phyloP scores from a whole-genome alignment of 1,284 basidiomycete genomes.

The Ustilago nuda region DNA sequence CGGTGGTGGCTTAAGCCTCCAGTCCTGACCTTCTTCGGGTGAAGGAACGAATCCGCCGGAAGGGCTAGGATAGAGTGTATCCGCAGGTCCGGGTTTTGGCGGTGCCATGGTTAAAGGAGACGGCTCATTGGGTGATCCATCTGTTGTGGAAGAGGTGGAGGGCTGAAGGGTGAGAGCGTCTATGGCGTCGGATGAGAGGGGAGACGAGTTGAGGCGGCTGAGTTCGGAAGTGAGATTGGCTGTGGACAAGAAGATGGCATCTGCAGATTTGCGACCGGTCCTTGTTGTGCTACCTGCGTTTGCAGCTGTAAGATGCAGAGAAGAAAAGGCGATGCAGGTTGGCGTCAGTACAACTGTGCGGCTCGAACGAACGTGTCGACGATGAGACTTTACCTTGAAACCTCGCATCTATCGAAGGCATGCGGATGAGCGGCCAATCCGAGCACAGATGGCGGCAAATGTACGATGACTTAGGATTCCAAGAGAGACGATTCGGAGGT shows the following conservation, averaged over 20 bases:
- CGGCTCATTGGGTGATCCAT: constrained; percentile 23
- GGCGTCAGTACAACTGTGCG: not conserved
- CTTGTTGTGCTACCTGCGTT: constrained; percentile 18
- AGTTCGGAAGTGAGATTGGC: constrained; percentile 35
- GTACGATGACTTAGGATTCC: not conserved
- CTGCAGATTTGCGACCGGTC: constrained; percentile 46
- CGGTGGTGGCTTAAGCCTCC: constrained; percentile 54
- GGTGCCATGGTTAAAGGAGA: constrained; percentile 45
- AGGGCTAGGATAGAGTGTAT: constrained; percentile 55
- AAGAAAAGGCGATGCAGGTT: not conserved
- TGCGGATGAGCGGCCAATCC: constrained; percentile 1
- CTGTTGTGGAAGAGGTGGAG: constrained; percentile 6
- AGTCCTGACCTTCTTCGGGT: constrained; percentile 56
- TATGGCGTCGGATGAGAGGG: constrained; percentile 31
- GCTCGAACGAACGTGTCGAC: not conserved
- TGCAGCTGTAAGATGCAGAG: constrained; percentile 23
- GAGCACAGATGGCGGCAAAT: not conserved
- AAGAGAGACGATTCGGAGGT: too few relatives aligned
- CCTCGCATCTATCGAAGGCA: constrained; percentile 44
- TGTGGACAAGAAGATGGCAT: constrained; percentile 38
- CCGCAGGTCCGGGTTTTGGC: constrained; percentile 48
- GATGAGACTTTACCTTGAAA: constrained; percentile 28
- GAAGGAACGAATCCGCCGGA: constrained; percentile 57
- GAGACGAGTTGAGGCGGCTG: constrained; percentile 48
- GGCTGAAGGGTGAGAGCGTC: constrained; percentile 27